Base-by-base conservation (phyloP, 108 stramenopile species). In the Nannochloropsis gaditana region DNA sequence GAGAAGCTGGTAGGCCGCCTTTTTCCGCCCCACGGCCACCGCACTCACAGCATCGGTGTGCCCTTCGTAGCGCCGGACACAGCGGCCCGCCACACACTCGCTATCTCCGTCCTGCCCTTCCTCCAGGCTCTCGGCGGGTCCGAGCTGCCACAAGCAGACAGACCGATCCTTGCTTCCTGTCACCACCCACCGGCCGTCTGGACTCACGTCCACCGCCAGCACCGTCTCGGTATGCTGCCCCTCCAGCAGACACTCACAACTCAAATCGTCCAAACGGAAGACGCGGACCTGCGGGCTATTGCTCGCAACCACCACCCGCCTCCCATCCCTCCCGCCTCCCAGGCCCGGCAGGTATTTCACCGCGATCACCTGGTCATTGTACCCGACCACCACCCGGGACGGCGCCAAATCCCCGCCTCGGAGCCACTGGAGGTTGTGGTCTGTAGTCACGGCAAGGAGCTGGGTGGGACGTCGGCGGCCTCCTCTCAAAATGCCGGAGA, bases 331-430 rank as follows among this genome's bases (percentile, higher is more conserved):
- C 3, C 19, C 82, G 79, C 90, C 89, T 81, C 84, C 87, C 87
- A 82, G 86, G 41, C 45, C n/a, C 10, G 95, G 95, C 44, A 97
- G 91, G 42, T 94, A 88, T 45, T 94, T 94, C 41, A 97, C 83
- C 86, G 96, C 97, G 17, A 97, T 92, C 79, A 97, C 94, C 88
- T 97, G 96, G 79, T 96, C 97, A 84, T 97, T 95, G 84, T 94
- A 93, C 0, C 96, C 97, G 50, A 97, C 94, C 88, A 96, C 94
- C 21, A 94, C 92, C 81, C 95, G 91, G 83, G 80, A 44, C 1
- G 86, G 84, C 19, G 45, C 79, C 44, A 90, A 43, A 3, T 45
- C 42, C 73, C 81, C 80, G 90, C 80, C 44, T 90, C 90, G 15
- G 41, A 96, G 87, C 88, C 95, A 95, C 19, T 92, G 84, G 59